Evolutionary conservation across 306 rosid genomes (phyloP), one percentile per base, ranked within the genome.

Genomic region (Inga leiocalycina): DNA sequence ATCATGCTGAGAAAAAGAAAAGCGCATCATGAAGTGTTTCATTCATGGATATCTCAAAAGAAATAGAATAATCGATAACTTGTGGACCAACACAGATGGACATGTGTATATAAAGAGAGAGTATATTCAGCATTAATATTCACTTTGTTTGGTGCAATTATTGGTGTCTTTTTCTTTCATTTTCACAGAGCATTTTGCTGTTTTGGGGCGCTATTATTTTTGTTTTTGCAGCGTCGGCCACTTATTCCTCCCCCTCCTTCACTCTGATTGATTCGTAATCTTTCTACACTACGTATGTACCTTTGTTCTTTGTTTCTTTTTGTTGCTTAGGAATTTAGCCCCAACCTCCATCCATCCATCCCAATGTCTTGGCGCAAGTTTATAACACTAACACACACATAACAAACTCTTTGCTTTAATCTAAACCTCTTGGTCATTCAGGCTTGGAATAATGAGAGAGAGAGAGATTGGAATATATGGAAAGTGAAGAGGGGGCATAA

Each of bases 101-200:
- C 0, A 43, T 2, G 11, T 22, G 3, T 1, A 22, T 22, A 61
- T 61, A 62, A 22, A 24, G 68, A 27, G 37, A 24, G 66, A 34
- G 80, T 71, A 77, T 61, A 66, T 30, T 84, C 59, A 17, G 13
- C 66, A 79, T 79, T 86, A 17, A 17, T 48, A 79, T 79, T 86
- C 82, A 80, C 56, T 78, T 73, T 30, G 69, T 67, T 59, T 69
- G 74, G 73, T 84, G 76, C 82, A 79, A 87, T 84, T 79, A 87
- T 81, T 54, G 43, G 52, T 57, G 32, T 66, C 82, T 77, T 76
- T 73, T 76, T 62, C 30, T 12, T 27, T 62, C 34, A 0, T 13
- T 24, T 62, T 27, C 39, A 9, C 15, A 46, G 62, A 62, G 35
- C 69, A 71, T 80, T 74, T 84, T 80, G 61, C 85, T 37, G 46